Evolutionary conservation across 2,329 filamentous ascomycete genomes (phyloP), one percentile per base, ranked within the genome.

Genomic region (Hansfordia pulvinata): DNA sequence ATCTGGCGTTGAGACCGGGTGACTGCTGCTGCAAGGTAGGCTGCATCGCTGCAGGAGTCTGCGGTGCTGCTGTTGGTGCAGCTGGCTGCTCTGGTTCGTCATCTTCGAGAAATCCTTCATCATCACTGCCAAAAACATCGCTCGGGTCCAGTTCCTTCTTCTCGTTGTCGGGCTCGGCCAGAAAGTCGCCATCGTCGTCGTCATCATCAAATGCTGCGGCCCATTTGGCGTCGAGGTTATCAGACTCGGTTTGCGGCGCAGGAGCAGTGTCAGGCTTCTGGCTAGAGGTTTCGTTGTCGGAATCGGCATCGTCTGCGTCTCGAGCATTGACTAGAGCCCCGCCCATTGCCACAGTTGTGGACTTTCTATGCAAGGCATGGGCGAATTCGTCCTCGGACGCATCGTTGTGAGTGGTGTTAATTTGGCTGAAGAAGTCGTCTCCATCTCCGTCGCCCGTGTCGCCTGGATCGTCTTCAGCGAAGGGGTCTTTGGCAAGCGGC

Each of bases 71-170:
- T 19, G 41, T 25, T 19, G 36, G 31, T 9, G 33, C 28, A 17
- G 41, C 49, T 33, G 35, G 43, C 31, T 33, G 40, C 30, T 61
- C 46, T 12, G 63, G 54, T 8, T 59, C 61, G 4, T 65, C 62
- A 30, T 86, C 85, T 6, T 93, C 76, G 8, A 94, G 57, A 33
- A 94, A 79, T 1, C 83, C 85, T 42, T 86, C 80, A 36, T 82
- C 81, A 46, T 93, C 86, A 38, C 86, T 86, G 23, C 80, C 73
- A 36, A 86, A 75, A 38, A 88, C 74, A 2, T 65, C 63, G 15
- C 69, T 57, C 1, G 73, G 64, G 37, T 82, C 75, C 11, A 80
- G 42, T 28, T 62, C 62, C 21, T 62, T 57, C 4, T 43, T 33
- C 18, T 56, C 56, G 15, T 47, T 44, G 2, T 50, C 45, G 10